Base-by-base conservation (phyloP, 2,329 filamentous ascomycete genomes). In the Ceratocystis diversiconidia region DNA sequence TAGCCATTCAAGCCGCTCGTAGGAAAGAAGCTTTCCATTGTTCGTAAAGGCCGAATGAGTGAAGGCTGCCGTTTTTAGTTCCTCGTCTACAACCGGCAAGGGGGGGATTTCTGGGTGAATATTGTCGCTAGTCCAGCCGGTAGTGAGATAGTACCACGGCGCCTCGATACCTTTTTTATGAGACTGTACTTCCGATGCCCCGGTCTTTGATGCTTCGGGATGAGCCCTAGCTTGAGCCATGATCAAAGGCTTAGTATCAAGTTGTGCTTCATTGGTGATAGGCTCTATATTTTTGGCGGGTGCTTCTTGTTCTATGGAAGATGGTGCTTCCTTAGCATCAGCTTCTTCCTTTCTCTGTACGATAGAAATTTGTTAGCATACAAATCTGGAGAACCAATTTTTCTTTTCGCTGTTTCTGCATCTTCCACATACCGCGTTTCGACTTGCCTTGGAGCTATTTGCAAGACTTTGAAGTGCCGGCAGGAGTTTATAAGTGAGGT, bases 1-100 rank as follows among this genome's bases (percentile, higher is more conserved):
- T 6, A 96, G 79, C 76, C 92, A 91, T 74, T 97, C 92, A 5
- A 96, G 82, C 19, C 84, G 83, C 71, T 96, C 92, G 74, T 96
- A 96, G 71, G 79, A 81, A 63, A 77, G 73, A 36, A 72, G 71
- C 62, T 74, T 75, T 30, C 71, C 70, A 1, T 66, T 68, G 2
- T 65, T 32, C 2, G 71, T 71, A 64, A 77, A 72, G 1, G 83
- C 84, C 1, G 80, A 76, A 70, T 92, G 89, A 0, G 82, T 89
- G 71, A 92, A 87, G 10, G 85, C 83, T 17, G 84, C 81, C 30
- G 75, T 76, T 70, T 86, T 82, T 19, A 92, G 78, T 25, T 77
- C 74, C 0, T 79, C 75, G 68, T 90, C 81, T 5, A 79, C 71
- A 62, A 90, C 82, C 2, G 88, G 89, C 1, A 90, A 75, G 1